These are phyloP conservation scores for Nemophila menziesii DNA, from an alignment of 257 asterid genomes.

Conservation along the genomic window DNA sequence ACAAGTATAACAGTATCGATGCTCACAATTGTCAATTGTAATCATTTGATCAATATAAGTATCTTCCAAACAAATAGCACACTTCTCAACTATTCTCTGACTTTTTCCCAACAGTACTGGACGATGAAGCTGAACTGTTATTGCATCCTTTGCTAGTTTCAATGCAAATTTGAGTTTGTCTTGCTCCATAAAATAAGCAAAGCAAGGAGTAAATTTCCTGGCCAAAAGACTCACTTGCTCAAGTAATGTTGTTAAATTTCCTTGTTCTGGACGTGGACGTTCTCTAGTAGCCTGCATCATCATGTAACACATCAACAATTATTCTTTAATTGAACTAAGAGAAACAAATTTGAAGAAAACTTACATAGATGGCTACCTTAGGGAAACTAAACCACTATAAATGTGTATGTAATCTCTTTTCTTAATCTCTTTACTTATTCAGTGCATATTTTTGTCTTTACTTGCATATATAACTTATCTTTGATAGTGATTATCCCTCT, in stretches of 20 bases:
- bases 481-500: no score
- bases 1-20: conserved; percentile 42
- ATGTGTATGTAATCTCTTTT: no score
- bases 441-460: no score
- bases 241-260: conserved; percentile 17
- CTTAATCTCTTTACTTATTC: no score
- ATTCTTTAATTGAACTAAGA: no score
- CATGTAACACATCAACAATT: no score
- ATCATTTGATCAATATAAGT: conserved; percentile 28
- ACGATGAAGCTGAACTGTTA: conserved; percentile 18
- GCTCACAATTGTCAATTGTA: conserved; percentile 29
- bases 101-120: conserved; percentile 15
- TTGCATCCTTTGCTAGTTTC: conserved; percentile 30
- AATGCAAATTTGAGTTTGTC: conserved; percentile 26
- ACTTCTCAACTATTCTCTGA: conserved; percentile 19
- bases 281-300: conserved; percentile 38
- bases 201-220: conserved; percentile 18
- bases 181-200: conserved; percentile 17
- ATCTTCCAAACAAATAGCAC: conserved; percentile 48
- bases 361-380: no score
- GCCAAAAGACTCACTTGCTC: conserved; percentile 26
- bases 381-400: no score
- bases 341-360: no score
- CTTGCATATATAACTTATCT: no score
- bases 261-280: conserved; percentile 4